Base-by-base conservation (phyloP, 805 yeast species). In the Suhomyces sp. region DNA sequence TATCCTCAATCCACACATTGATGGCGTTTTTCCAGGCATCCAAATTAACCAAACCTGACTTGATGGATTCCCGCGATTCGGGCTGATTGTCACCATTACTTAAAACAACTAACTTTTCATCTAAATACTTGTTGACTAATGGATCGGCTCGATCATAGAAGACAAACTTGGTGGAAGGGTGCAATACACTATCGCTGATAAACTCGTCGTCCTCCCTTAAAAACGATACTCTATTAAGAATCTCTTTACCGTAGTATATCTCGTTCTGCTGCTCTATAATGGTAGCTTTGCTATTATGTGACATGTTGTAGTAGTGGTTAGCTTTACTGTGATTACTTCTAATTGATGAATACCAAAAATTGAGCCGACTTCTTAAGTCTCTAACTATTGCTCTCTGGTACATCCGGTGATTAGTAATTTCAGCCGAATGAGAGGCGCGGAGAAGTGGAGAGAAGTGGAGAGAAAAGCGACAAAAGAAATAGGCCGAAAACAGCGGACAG, bases 181-280 rank as follows among this genome's bases (percentile, higher is more conserved):
- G 81, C 20, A 55, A 56, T 17, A 80, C 65, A 4, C 84, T 80
- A 40, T 63, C 60, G 46, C 68, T 56, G 31, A 86, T 76, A 58
- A 84, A 84, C 25, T 72, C 77, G 15, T 66, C 44, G 61, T 86
- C 81, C 21, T 80, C 80, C 35, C 93, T 69, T 47, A 86, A 67
- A 58, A 85, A 87, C 15, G 86, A 79, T 5, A 86, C 81, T 52
- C 93, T 68, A 64, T 86, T 84, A 51, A 87, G 69, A 5, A 80
- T 81, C 53, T 75, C 81, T 13, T 77, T 77, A 19, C 82, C 78
- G 57, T 74, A 81, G 54, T 72, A 72, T 21, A 64, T 60, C 27
- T 58, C 61, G 33, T 57, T 46, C 43, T 49, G 49, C 43, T 51
- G 57, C 15, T 54, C 51, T 20, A 33, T 29, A 27, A 54, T 46